Conservation (phyloP, 345 rosid species). For the thale cress (Arabidopsis thaliana) region DNA sequence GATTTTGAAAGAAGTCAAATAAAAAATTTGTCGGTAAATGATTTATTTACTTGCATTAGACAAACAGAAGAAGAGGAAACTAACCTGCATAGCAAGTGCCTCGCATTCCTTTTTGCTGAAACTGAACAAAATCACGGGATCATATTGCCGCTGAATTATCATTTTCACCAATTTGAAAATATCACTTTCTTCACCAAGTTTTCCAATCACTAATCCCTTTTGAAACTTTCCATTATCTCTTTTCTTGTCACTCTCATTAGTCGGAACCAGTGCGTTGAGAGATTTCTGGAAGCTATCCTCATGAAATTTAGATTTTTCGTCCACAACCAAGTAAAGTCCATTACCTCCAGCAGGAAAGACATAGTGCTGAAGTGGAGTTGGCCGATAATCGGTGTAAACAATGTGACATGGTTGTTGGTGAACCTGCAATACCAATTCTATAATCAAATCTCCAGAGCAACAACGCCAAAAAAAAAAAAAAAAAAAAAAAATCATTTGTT, state of each 20-base stretch:
- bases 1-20: background rate
- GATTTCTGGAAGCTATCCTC: constrained; percentile 97
- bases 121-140: constrained; percentile 95
- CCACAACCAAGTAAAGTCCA: constrained; percentile 92
- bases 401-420: constrained; percentile 97
- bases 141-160: constrained; percentile 95
- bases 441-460: constrained; percentile 23
- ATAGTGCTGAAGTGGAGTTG: constrained; percentile 98
- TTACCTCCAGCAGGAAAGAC: constrained; percentile 93
- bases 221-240: constrained; percentile 76
- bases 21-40: background rate
- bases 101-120: constrained; percentile 99
- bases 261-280: constrained; percentile 82
- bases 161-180: constrained; percentile 98
- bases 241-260: constrained; percentile 72
- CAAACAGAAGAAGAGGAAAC: constrained; percentile 20
- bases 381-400: constrained; percentile 98
- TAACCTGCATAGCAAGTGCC: constrained; percentile 98
- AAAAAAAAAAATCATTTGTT: constrained; percentile 8
- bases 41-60: constrained; percentile 9
- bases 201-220: constrained; percentile 67
- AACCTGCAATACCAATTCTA: constrained; percentile 58
- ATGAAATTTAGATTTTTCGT: constrained; percentile 88
- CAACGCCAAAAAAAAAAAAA: constrained; percentile 2
- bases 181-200: constrained; percentile 95